phyloP scores from a whole-genome alignment of 2,329 filamentous ascomycete species.

The Sphaerulina musiva region DNA sequence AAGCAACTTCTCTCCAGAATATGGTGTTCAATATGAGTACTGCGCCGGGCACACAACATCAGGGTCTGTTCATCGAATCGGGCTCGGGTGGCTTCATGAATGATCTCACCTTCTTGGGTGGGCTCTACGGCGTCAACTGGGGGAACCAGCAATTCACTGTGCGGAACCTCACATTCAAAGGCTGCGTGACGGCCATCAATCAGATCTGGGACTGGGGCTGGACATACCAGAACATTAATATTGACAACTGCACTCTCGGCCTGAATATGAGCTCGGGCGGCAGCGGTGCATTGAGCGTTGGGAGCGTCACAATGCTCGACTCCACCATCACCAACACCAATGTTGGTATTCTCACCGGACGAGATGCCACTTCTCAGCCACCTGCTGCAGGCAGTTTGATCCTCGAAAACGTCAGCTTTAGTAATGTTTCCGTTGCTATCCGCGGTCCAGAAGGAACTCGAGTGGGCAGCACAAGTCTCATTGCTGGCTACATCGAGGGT shows the following conservation, averaged over 20 bases:
- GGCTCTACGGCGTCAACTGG: constrained; percentile 37
- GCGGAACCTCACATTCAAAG: constrained; percentile 50
- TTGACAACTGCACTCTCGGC: constrained; percentile 49
- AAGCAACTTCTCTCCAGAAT: constrained; percentile 43
- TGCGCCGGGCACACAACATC: constrained; percentile 42
- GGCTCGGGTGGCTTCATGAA: constrained; percentile 44
- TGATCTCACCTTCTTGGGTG: constrained; percentile 42
- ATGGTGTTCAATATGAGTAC: constrained; percentile 42
- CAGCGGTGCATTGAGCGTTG: constrained; percentile 42
- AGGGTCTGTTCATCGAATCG: constrained; percentile 41
- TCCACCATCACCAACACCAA: constrained; percentile 46
- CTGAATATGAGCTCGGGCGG: constrained; percentile 46
- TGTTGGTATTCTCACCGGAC: constrained; percentile 47
- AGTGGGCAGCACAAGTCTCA: constrained; percentile 25
- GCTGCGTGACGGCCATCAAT: constrained; percentile 49
- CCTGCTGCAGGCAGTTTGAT: constrained; percentile 46
- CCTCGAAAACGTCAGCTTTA: constrained; percentile 50
- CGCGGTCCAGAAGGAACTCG: constrained; percentile 35
- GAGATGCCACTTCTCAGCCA: constrained; percentile 39
- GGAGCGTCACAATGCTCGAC: constrained; percentile 54
- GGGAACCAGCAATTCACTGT: constrained; percentile 49
- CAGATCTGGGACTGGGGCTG: constrained; percentile 57
- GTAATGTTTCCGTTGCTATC: constrained; percentile 45
- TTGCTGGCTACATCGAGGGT: constrained; percentile 41
- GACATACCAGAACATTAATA: constrained; percentile 39